Conservation (phyloP, 345 rosid species). For the Acer saccharum region DNA sequence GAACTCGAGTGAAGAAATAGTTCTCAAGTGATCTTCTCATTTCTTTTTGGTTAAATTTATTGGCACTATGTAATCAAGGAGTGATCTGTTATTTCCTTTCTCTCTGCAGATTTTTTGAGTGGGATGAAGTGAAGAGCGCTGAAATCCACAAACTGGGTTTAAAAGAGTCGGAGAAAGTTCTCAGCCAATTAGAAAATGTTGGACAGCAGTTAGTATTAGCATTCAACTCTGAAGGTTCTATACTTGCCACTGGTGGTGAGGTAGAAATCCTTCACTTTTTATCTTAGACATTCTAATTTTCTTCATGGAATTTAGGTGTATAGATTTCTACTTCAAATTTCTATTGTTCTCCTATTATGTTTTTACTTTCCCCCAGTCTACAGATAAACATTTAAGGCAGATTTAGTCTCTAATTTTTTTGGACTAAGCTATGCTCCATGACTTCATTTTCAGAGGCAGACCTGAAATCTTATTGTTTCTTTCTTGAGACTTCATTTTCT, state of each 20-base stretch:
- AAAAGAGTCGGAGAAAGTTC: constrained; percentile 55
- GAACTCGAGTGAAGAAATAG: neutral
- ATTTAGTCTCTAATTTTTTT: neutral
- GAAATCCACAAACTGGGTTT: constrained; percentile 44
- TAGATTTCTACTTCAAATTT: neutral
- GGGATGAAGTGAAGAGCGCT: constrained; percentile 49
- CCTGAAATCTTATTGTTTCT: neutral
- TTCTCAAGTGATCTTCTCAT: neutral
- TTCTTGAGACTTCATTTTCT: neutral
- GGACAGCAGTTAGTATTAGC: constrained; percentile 78
- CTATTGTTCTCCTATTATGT: neutral
- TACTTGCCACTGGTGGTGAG: constrained; percentile 85
- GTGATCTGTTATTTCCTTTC: constrained; percentile 10
- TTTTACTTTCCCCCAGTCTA: neutral
- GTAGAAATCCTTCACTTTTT: constrained; percentile 36
- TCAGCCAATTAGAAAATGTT: constrained; percentile 54
- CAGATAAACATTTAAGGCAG: neutral
- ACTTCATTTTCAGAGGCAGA: neutral
- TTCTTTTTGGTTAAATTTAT: constrained; percentile 2
- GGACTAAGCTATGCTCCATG: neutral
- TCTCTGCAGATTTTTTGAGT: constrained; percentile 64
- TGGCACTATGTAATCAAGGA: neutral
- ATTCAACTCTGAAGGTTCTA: constrained; percentile 68
- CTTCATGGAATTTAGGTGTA: neutral
- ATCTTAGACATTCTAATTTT: neutral